phyloP scores from a whole-genome alignment of 140 eudicot genomes.

The Senecio squalidus region DNA sequence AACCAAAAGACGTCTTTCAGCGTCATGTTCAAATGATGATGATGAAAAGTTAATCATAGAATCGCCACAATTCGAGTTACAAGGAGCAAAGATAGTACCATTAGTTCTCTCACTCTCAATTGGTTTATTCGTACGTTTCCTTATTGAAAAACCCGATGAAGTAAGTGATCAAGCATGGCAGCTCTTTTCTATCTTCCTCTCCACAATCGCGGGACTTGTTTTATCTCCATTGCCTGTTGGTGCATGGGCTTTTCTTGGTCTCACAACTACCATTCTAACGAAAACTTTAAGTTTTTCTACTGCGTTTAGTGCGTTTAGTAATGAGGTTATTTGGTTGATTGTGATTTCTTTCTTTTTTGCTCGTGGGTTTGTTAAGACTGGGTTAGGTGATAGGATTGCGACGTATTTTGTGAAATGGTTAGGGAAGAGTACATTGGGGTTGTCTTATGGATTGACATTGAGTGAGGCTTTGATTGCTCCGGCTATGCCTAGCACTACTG shows the following conservation, averaged over 20 bases:
- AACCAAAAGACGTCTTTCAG: background rate
- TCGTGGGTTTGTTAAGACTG: slow-evolving; percentile 76
- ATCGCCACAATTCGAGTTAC: background rate
- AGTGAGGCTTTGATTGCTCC: slow-evolving; percentile 74
- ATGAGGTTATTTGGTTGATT: slow-evolving; percentile 87
- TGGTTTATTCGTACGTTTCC: slow-evolving; percentile 57
- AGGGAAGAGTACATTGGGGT: slow-evolving; percentile 82
- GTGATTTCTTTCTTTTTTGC: slow-evolving; percentile 73
- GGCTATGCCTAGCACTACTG: slow-evolving; percentile 91
- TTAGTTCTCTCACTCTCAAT: slow-evolving; percentile 34
- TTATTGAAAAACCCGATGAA: slow-evolving; percentile 51
- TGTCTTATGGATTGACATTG: slow-evolving; percentile 73
- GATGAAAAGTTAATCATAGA: slow-evolving; percentile 9
- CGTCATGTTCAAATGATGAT: slow-evolving; percentile 3
- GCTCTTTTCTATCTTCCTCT: slow-evolving; percentile 60
- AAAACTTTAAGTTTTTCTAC: slow-evolving; percentile 53
- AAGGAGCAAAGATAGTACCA: slow-evolving; percentile 54
- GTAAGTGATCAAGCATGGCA: slow-evolving; percentile 64
- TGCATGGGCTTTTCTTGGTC: slow-evolving; percentile 74
- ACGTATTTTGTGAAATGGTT: slow-evolving; percentile 63
- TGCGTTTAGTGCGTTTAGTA: slow-evolving; percentile 74
- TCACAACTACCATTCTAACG: slow-evolving; percentile 51
- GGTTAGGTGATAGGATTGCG: slow-evolving; percentile 81
- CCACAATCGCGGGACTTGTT: slow-evolving; percentile 73
- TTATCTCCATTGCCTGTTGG: slow-evolving; percentile 76